Conservation (phyloP, 2,329 filamentous ascomycete species). For the Fusarium buxicola region DNA sequence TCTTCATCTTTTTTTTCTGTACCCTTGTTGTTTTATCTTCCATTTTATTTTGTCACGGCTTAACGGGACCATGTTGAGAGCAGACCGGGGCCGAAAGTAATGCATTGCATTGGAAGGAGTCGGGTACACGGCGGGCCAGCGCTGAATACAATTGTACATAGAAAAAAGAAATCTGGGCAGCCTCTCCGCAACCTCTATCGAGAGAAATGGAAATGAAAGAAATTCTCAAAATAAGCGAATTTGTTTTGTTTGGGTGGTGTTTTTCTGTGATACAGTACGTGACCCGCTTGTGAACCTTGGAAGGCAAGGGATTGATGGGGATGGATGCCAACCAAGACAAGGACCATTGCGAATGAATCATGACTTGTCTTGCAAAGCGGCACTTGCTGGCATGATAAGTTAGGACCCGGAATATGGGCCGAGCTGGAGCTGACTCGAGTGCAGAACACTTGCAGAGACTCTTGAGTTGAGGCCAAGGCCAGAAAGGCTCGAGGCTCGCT, state of each 20-base stretch:
- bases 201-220: slow-evolving; percentile 32
- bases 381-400: slow-evolving; percentile 5
- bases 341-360: slow-evolving; percentile 2
- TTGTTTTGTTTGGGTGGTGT: neutral
- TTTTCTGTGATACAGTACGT: neutral
- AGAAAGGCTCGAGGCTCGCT: too few species aligned
- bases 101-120: slow-evolving; percentile 47
- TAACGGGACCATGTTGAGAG: slow-evolving; percentile 35
- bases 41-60: slow-evolving; percentile 16
- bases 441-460: too few species aligned
- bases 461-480: too few species aligned
- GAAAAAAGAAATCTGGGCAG: slow-evolving; percentile 41
- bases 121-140: slow-evolving; percentile 44
- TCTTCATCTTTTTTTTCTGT: slow-evolving; percentile 9
- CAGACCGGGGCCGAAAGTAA: slow-evolving; percentile 39
- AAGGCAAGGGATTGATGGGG: slow-evolving; percentile 28
- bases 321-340: slow-evolving; percentile 6
- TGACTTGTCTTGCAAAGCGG: slow-evolving; percentile 1
- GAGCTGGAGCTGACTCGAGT: neutral
- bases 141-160: slow-evolving; percentile 46
- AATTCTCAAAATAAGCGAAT: slow-evolving; percentile 21
- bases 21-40: slow-evolving; percentile 24
- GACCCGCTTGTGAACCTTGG: neutral
- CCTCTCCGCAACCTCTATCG: slow-evolving; percentile 19
- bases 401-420: slow-evolving; percentile 3